Conservation (phyloP, 352 stramenopile genomes). For the Pythium scleroteichum region DNA sequence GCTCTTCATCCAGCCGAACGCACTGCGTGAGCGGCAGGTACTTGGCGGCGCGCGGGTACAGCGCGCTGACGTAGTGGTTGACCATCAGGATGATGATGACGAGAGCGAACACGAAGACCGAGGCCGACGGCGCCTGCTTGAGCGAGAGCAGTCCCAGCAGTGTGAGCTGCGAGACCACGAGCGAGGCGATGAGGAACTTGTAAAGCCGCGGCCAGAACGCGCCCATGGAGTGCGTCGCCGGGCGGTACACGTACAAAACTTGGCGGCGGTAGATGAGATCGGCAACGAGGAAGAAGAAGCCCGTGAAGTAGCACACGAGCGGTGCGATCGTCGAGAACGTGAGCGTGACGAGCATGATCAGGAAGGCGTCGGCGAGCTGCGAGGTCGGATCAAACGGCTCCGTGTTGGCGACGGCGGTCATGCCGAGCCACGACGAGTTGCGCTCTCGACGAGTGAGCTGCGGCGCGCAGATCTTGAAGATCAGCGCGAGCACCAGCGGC, state of each 20-base stretch:
- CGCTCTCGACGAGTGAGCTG: conserved; percentile 64
- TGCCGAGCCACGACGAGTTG: conserved; percentile 53
- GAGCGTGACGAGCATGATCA: conserved; percentile 70
- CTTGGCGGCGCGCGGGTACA: conserved; percentile 64
- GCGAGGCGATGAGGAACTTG: conserved; percentile 71
- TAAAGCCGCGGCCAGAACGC: conserved; percentile 79
- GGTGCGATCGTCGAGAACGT: conserved; percentile 81
- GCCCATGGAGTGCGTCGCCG: conserved; percentile 54
- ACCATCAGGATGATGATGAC: conserved; percentile 57
- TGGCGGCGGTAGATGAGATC: conserved; percentile 74
- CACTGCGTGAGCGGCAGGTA: conserved; percentile 63
- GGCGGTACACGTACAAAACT: conserved; percentile 69
- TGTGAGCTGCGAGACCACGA: conserved; percentile 74
- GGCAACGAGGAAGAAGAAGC: conserved; percentile 67
- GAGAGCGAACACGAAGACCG: conserved; percentile 27
- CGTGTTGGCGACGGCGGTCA: conserved; percentile 47
- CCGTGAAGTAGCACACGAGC: conserved; percentile 75
- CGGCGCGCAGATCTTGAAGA: conserved; percentile 60
- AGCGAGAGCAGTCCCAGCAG: conserved; percentile 80
- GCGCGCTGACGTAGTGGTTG: conserved; percentile 51
- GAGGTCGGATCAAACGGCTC: conserved; percentile 65
- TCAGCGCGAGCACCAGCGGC: conserved; percentile 42
- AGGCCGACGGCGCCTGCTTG: conserved; percentile 51
- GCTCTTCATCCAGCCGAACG: conserved; percentile 49
- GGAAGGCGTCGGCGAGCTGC: conserved; percentile 58